Conservation (phyloP, 1,139 yeast species). For the Geotrichum restrictum region DNA sequence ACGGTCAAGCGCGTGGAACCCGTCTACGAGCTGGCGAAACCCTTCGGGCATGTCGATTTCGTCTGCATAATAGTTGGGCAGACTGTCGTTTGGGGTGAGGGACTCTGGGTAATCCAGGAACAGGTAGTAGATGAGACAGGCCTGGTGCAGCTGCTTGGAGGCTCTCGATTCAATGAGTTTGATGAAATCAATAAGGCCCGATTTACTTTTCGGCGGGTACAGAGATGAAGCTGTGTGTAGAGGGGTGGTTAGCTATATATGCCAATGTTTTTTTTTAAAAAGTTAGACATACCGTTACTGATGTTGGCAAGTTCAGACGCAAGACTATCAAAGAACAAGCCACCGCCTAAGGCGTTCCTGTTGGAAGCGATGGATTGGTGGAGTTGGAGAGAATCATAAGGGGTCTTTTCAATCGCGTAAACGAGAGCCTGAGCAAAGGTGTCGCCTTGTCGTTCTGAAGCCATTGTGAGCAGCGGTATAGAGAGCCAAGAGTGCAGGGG, state of each 20-base stretch:
- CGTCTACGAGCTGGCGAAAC: slow-evolving; percentile 27
- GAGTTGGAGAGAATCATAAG: slow-evolving; percentile 25
- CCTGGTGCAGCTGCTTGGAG: slow-evolving; percentile 5
- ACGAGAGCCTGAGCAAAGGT: slow-evolving; percentile 34
- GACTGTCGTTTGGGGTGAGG: slow-evolving; percentile 24
- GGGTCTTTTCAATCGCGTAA: slow-evolving; percentile 26
- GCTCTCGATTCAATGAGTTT: slow-evolving; percentile 7
- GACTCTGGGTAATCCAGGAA: slow-evolving; percentile 31
- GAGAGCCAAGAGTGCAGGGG: background rate
- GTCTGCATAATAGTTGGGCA: slow-evolving; percentile 34
- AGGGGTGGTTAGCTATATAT: background rate
- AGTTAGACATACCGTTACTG: background rate
- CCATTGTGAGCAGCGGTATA: background rate
- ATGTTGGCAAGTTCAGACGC: slow-evolving; percentile 25
- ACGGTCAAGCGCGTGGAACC: slow-evolving; percentile 30
- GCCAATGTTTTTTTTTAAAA: too few relatives aligned
- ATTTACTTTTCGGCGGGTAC: slow-evolving; percentile 14
- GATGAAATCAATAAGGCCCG: slow-evolving; percentile 7
- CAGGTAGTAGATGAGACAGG: slow-evolving; percentile 31
- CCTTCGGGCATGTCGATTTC: slow-evolving; percentile 32
- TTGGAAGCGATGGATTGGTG: slow-evolving; percentile 16
- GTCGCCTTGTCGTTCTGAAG: slow-evolving; percentile 2
- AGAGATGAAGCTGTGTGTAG: slow-evolving; percentile 2
- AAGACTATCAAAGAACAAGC: slow-evolving; percentile 32
- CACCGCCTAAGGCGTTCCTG: slow-evolving; percentile 23